Evolutionary conservation across 345 rosid genomes (phyloP).

Genomic region (Adansonia digitata): DNA sequence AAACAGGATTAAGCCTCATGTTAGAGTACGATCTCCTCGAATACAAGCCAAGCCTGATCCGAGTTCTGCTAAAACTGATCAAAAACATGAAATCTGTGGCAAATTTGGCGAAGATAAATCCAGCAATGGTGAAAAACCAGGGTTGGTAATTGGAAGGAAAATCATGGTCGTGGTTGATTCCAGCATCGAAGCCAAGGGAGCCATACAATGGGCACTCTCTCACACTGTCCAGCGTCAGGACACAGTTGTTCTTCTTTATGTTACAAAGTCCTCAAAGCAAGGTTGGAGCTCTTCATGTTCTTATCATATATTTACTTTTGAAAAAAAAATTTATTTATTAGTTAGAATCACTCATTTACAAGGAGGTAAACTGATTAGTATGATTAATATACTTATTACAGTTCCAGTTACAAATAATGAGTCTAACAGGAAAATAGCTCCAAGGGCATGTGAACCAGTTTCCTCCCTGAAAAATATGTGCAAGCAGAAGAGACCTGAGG

Average conservation of each 20-base stretch:
- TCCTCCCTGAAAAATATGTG: slow-evolving; percentile 53
- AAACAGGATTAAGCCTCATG: slow-evolving; percentile 78
- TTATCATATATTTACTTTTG: neutral
- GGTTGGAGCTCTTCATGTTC: slow-evolving; percentile 24
- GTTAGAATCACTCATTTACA: neutral
- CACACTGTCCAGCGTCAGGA: slow-evolving; percentile 77
- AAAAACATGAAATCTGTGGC: slow-evolving; percentile 6
- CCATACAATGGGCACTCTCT: slow-evolving; percentile 86
- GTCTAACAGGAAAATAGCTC: slow-evolving; percentile 34
- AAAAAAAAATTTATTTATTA: neutral
- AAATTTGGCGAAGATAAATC: slow-evolving; percentile 5
- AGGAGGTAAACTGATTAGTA: neutral
- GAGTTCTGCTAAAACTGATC: slow-evolving; percentile 3
- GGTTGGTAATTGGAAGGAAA: slow-evolving; percentile 45
- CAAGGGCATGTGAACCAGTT: slow-evolving; percentile 48
- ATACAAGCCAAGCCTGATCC: slow-evolving; percentile 34
- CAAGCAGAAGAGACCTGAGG: slow-evolving; percentile 79
- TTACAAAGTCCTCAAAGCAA: slow-evolving; percentile 48
- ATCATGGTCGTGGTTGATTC: slow-evolving; percentile 86
- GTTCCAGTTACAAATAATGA: slow-evolving; percentile 25
- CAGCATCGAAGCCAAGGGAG: slow-evolving; percentile 67
- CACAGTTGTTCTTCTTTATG: slow-evolving; percentile 59
- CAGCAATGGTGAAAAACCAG: slow-evolving; percentile 9
- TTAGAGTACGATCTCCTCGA: slow-evolving; percentile 60
- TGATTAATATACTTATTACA: slow-evolving; percentile 9